Evolutionary conservation across 164 flowering plant genomes (phyloP).

Genomic region (Houttuynia cordata): DNA sequence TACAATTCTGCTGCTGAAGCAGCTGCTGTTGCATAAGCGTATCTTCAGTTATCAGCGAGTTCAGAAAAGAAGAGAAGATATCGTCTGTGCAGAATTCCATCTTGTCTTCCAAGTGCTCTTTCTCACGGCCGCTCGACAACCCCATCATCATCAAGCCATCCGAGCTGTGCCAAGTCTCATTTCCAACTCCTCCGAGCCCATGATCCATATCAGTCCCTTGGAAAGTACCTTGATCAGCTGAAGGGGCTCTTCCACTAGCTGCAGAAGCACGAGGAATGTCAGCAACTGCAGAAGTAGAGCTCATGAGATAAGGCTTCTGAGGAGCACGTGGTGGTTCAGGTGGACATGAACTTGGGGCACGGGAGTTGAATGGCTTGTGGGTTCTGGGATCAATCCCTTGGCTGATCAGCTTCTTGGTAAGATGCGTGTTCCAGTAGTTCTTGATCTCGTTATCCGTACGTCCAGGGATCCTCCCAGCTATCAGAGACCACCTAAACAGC

Average conservation of each 20-base stretch:
- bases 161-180: neutral
- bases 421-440: constrained; percentile 74
- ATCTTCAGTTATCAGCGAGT: constrained; percentile 43
- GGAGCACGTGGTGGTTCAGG: constrained; percentile 1
- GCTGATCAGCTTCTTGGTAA: constrained; percentile 55
- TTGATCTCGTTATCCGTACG: constrained; percentile 66
- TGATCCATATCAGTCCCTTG: constrained; percentile 1
- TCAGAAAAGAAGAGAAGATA: constrained; percentile 47
- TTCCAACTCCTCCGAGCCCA: neutral
- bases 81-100: constrained; percentile 27
- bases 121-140: neutral
- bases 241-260: neutral
- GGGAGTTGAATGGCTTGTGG: constrained; percentile 39
- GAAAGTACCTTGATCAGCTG: neutral
- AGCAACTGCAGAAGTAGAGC: neutral
- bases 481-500: constrained; percentile 51
- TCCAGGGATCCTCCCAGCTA: constrained; percentile 69
- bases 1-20: constrained; percentile 6
- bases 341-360: neutral
- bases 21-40: constrained; percentile 18
- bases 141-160: constrained; percentile 3
- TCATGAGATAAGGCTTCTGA: constrained; percentile 9
- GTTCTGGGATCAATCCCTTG: constrained; percentile 69
- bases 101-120: constrained; percentile 16
- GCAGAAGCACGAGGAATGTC: neutral